These are phyloP conservation scores for Bryum argenteum DNA, from an alignment of 225 moss, liverwort and hornwort genomes.

Conservation along the genomic window DNA sequence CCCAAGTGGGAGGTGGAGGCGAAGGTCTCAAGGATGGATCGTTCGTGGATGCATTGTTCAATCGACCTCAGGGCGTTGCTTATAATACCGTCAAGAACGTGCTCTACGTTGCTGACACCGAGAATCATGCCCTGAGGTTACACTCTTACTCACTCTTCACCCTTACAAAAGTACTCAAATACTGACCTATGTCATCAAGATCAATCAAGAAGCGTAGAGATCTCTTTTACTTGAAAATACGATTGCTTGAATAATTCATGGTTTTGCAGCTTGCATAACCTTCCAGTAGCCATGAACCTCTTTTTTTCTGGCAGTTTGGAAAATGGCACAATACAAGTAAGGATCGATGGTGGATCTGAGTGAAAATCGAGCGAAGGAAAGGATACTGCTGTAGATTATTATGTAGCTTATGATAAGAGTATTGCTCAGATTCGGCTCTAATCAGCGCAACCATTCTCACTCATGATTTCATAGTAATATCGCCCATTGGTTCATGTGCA, in stretches of 20 bases:
- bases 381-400: no score
- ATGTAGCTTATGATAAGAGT: no score
- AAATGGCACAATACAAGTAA: no score
- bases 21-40: conserved; percentile 89
- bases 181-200: not conserved
- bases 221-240: conserved; percentile 4
- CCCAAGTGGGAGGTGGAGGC: conserved; percentile 89
- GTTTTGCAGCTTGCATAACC: not conserved
- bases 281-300: not conserved
- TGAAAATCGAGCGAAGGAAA: no score
- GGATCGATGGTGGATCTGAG: no score
- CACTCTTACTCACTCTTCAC: not conserved
- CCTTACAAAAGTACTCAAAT: no score
- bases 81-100: conserved; percentile 84
- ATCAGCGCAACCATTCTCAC: no score
- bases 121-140: conserved; percentile 91
- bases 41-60: conserved; percentile 75
- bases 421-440: no score
- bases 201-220: not conserved
- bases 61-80: conserved; percentile 91
- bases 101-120: conserved; percentile 96
- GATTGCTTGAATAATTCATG: not conserved
- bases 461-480: no score
- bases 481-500: not conserved
- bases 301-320: no score